Conservation (phyloP, 1,284 basidiomycete species). For the Somion occarium region DNA sequence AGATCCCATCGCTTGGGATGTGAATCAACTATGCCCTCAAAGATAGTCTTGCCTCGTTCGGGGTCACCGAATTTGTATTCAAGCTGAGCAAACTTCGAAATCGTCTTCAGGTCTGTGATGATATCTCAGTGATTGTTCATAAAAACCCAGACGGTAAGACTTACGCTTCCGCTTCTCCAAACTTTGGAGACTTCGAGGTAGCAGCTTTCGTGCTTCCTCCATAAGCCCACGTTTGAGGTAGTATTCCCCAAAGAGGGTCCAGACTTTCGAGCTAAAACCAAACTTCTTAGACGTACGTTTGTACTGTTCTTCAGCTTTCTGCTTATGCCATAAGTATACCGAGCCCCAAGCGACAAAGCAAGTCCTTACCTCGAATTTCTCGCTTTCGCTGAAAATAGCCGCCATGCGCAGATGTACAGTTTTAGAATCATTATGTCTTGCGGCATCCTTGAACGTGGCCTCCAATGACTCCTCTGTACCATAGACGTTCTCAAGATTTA, state of each 20-base stretch:
- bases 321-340: conserved; percentile 5
- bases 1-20: conserved; percentile 94
- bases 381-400: conserved; percentile 79
- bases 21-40: conserved; percentile 93
- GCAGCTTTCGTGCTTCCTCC: conserved; percentile 80
- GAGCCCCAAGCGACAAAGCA: neutral
- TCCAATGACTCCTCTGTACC: conserved; percentile 83
- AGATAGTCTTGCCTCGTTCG: conserved; percentile 93
- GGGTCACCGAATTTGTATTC: conserved; percentile 95
- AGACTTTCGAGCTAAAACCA: conserved; percentile 85
- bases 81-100: conserved; percentile 90
- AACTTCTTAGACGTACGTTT: conserved; percentile 90
- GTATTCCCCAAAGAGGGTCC: conserved; percentile 85
- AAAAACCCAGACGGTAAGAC: conserved; percentile 27
- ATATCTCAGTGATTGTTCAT: neutral
- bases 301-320: conserved; percentile 87
- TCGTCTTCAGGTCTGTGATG: conserved; percentile 83
- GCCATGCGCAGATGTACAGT: conserved; percentile 84
- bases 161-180: conserved; percentile 93
- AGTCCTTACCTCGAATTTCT: conserved; percentile 69
- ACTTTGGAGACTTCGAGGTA: conserved; percentile 89
- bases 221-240: conserved; percentile 68
- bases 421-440: conserved; percentile 88
- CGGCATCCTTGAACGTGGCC: conserved; percentile 84
- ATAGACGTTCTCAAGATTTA: conserved; percentile 95